Base-by-base conservation (phyloP, 345 rosid species). In the Euphorbia tirucalli region DNA sequence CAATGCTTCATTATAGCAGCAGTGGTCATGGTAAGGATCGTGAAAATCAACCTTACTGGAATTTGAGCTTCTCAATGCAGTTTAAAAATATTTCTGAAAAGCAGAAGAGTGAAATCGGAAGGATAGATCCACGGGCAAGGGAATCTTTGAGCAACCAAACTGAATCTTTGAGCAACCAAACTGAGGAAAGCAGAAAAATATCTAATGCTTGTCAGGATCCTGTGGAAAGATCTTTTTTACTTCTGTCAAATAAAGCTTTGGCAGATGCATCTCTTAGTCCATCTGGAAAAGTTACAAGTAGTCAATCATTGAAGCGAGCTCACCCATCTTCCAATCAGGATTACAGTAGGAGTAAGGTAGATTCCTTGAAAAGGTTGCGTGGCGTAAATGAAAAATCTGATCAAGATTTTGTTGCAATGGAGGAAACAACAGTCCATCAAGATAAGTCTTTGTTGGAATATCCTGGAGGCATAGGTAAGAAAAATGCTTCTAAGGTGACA, bases 41-140 rank as follows among this genome's bases (percentile, higher is more conserved):
- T 61, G 75, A 68, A 68, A 71, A 31, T 49, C 58, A 32, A 30
- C 66, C 78, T 48, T 66, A 65, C 61, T 58, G 68, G 71, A 79
- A 74, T 69, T 77, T 78, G 64, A 77, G 75, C 66, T 80, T 74
- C 72, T 74, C 90, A 9, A 67, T 80, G 70, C 85, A 70, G 66
- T 74, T 84, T 75, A 81, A 78, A 74, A 74, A 60, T 70, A 73
- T 35, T 54, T 58, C 56, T 74, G 78, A 70, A 68, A 78, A 52
- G 68, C 78, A 50, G 60, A 75, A 21, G 67, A 79, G 75, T 73
- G 75, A 75, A 69, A 59, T 35, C 6, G 65, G 68, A 43, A 14
- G 52, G 10, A 49, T 69, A 22, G 65, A 73, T 75, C 71, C 49
- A 41, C 80, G 67, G 30, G 74, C 75, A 69, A 57, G 69, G 44